Evolutionary conservation across 805 yeast genomes (phyloP), one percentile per base, ranked within the genome.

Genomic region (Maudiozyma bulderi): DNA sequence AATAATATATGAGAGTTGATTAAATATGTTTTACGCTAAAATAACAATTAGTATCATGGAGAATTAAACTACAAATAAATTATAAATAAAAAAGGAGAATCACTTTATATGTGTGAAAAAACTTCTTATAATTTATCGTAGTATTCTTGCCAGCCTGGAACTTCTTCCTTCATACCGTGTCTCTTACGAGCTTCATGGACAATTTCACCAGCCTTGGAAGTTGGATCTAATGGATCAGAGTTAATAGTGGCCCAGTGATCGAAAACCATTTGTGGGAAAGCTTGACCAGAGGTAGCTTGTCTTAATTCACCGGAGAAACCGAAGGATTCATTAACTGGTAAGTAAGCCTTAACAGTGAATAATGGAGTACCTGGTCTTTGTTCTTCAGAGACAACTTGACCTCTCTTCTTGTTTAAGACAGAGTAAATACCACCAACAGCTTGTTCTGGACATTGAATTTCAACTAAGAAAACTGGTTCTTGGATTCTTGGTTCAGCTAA

Each of bases 211-310:
- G 85, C 80, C 76, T 80, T 80, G 62, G 82, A 62, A 67, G 83
- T 62, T 71, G 90, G 83, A 77, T 91, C 98, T 62, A 85, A 76
- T 72, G 95, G 95, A 76, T 89, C 93, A 75, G 96, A 95, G 64
- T 71, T 69, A 80, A 93, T 78, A 67, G 87, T 75, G 61, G 88
- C 78, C 98, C 98, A 91, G 76, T 91, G 99, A 76, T 93, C 98
- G 77, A 91, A 93, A 75, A 93, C 95, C 95, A 93, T 82, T 81
- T 91, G 98, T 78, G 99, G 99, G 99, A 91, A 91, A 75, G 99
- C 99, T 83, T 91, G 99, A 77, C 99, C 99, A 86, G 96, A 97
- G 71, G 99, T 91, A 72, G 98, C 96, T 80, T 91, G 97, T 83
- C 99, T 88, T 72, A 91, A 85, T 71, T 90, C 96, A 81, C 95